A percentile compares a stretch with the other conserved stretches of the same genome.
These are phyloP conservation scores for Cryptococcus sp. DNA, from an alignment of 1,284 basidiomycete genomes.

Conservation along the genomic window DNA sequence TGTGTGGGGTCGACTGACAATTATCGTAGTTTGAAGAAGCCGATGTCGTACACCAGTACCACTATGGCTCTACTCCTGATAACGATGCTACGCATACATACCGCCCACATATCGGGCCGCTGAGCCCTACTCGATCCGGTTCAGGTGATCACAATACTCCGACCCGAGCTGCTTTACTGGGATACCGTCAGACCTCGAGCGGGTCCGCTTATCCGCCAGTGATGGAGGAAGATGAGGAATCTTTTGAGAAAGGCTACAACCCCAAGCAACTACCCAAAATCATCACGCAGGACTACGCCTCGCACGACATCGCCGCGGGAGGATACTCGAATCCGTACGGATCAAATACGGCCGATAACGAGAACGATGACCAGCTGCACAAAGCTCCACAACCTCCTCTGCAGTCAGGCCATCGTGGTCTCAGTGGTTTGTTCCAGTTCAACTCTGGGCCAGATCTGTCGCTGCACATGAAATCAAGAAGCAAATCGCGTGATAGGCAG, in stretches of 20 bases:
- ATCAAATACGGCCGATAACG: neutral
- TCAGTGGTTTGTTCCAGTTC: conserved; percentile 24
- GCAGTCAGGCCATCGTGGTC: conserved; percentile 5
- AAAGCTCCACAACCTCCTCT: neutral
- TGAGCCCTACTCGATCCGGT: conserved; percentile 10
- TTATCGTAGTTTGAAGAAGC: conserved; percentile 44
- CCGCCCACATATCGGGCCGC: conserved; percentile 24
- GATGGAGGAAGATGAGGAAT: conserved; percentile 12
- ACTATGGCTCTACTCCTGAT: conserved; percentile 34
- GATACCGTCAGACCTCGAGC: conserved; percentile 4
- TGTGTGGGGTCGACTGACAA: neutral
- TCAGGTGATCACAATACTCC: neutral
- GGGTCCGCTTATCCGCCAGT: conserved; percentile 18
- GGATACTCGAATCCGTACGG: conserved; percentile 11
- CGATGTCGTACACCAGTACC: conserved; percentile 52
- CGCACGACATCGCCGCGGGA: neutral
- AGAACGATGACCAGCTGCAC: neutral
- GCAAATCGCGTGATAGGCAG: conserved; percentile 10
- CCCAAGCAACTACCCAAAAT: neutral
- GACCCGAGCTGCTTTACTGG: neutral
- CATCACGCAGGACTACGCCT: neutral
- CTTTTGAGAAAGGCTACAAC: neutral
- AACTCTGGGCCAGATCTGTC: conserved; percentile 24
- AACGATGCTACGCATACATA: conserved; percentile 32
- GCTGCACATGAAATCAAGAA: conserved; percentile 8